These are phyloP conservation scores for Elsinoe fawcettii DNA, from an alignment of 2,329 filamentous ascomycete species.

Conservation along the genomic window DNA sequence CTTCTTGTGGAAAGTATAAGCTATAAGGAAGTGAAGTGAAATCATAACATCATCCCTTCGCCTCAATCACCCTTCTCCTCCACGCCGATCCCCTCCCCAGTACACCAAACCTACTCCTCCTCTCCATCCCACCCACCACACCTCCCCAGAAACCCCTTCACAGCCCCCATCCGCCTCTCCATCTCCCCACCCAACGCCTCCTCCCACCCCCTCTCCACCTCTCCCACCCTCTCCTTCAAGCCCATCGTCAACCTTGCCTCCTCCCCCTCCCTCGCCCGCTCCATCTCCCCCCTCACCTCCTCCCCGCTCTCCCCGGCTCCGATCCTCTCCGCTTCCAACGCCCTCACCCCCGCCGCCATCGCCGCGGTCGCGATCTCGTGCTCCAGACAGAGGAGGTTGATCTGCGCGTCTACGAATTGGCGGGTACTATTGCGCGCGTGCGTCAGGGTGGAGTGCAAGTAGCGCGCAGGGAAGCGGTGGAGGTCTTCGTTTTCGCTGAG, in stretches of 20 bases:
- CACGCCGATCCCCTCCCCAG: conserved; percentile 14
- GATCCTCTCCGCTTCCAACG: conserved; percentile 57
- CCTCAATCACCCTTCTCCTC: not conserved
- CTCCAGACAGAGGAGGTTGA: conserved; percentile 77
- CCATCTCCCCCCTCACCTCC: conserved; percentile 42
- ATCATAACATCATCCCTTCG: not conserved
- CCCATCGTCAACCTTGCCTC: conserved; percentile 69
- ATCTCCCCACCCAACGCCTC: conserved; percentile 77
- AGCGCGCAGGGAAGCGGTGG: conserved; percentile 73
- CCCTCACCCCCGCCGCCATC: conserved; percentile 58
- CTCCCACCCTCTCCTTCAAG: conserved; percentile 83
- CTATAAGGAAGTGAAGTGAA: not conserved
- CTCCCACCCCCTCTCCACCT: conserved; percentile 85
- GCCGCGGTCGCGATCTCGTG: conserved; percentile 83
- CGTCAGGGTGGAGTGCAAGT: conserved; percentile 74
- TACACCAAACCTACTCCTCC: conserved; percentile 27
- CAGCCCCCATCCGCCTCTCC: conserved; percentile 62
- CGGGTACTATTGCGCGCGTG: conserved; percentile 90
- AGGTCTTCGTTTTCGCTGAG: conserved; percentile 82
- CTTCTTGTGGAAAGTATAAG: not conserved
- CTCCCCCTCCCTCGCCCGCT: conserved; percentile 57
- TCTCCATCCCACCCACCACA: conserved; percentile 83
- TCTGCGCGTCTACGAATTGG: conserved; percentile 94
- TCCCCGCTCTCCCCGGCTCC: conserved; percentile 33
- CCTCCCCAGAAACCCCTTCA: conserved; percentile 64